Evolutionary conservation across 2,329 filamentous ascomycete genomes (phyloP).

Genomic region (Amesomyces nigricolor): DNA sequence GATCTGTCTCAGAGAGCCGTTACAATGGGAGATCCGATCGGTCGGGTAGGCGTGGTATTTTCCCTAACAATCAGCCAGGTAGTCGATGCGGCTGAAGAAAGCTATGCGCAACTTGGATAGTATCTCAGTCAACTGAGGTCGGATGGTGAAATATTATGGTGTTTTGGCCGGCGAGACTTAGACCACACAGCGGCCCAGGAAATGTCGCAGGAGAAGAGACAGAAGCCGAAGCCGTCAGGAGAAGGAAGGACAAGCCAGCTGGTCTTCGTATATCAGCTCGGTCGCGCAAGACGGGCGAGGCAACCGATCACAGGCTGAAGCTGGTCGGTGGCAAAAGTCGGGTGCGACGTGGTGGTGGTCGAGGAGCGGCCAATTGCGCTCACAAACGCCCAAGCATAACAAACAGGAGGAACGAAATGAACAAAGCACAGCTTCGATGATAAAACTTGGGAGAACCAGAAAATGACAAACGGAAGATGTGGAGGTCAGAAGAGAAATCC

Average conservation of each 20-base stretch:
- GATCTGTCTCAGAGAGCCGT: slow-evolving; percentile 16
- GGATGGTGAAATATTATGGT: neutral
- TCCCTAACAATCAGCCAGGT: neutral
- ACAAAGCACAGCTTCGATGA: slow-evolving; percentile 24
- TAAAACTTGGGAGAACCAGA: neutral
- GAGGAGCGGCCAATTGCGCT: slow-evolving; percentile 15
- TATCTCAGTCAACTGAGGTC: neutral
- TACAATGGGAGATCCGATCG: slow-evolving; percentile 18
- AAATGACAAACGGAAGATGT: slow-evolving; percentile 5
- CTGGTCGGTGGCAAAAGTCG: slow-evolving; percentile 7
- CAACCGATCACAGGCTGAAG: slow-evolving; percentile 1
- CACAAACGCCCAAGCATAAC: slow-evolving; percentile 12
- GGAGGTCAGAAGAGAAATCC: too few relatives aligned
- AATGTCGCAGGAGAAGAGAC: neutral
- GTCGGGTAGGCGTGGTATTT: slow-evolving; percentile 8
- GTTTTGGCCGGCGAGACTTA: neutral
- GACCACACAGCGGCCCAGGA: neutral
- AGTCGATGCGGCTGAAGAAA: slow-evolving; percentile 13
- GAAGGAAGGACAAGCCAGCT: neutral
- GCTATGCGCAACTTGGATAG: neutral
- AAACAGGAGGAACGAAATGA: slow-evolving; percentile 10
- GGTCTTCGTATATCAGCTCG: neutral
- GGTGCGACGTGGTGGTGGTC: slow-evolving; percentile 9
- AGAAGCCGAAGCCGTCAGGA: neutral
- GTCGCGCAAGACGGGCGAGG: slow-evolving; percentile 1